Evolutionary conservation across 192 early-diverging fungal species (phyloP), one percentile per base, ranked within the genome.

Genomic region (Coemansia asiatica): DNA sequence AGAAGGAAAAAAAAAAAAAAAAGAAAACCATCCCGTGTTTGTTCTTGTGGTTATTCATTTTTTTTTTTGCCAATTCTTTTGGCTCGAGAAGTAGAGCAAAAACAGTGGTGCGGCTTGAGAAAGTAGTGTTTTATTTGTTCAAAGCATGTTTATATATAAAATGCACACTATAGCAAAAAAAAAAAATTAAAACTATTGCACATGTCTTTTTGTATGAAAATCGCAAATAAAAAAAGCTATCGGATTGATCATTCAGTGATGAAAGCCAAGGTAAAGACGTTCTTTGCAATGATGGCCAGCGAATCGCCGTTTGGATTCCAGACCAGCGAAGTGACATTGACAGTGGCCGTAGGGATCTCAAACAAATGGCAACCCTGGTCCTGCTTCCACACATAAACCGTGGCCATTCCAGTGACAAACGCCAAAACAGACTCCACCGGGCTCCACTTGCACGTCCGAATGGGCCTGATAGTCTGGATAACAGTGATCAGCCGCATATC

Each of bases 321-420:
- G n/a, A 13, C 31, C 23, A 80, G 26, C n/a, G 36, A 18, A 1
- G 35, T 5, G 1, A 60, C 78, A 1, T 51, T 63, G 1, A 54
- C 60, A 4, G 66, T 62, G 0, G 68, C 63, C 13, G 75, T 60
- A 1, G 71, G 71, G 28, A 70, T 51, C 22, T 82, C 79, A 36
- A 36, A 70, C 19, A 82, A 13, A 4, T 64, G 56, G 48, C 70
- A 73, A 33, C 79, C 79, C 0, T 67, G 28, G 26, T 57, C 61
- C 70, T 61, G 29, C 61, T 64, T 69, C 79, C 79, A 82, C 79
- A 82, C 26, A 22, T 74, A 82, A 29, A 82, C 61, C 0, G 67
- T 64, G 4, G 74, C 27, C 22, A 65, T 3, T 5, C 71, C 74
- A 0, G 79, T 76, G 18, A 60, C 67, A 38, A 82, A 61, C 8